A percentile compares a stretch with the other conserved stretches of the same genome.
Evolutionary conservation across 2,329 filamentous ascomycete species (phyloP).

Genomic region (Neurospora crassa): DNA sequence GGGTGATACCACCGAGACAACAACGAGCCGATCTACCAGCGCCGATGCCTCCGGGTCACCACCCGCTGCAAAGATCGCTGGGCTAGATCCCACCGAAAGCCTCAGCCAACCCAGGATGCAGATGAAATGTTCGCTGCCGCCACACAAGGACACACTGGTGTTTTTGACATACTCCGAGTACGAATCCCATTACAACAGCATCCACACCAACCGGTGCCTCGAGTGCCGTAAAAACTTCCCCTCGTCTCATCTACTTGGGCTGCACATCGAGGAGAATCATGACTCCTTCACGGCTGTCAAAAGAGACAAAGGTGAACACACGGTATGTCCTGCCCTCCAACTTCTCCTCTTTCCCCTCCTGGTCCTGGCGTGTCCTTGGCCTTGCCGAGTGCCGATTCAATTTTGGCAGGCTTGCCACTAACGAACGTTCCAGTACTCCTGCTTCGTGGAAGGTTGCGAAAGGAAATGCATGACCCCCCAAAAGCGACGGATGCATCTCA

Average conservation of each 20-base stretch:
- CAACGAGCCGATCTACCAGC: conserved; percentile 1
- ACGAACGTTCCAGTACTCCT: conserved; percentile 53
- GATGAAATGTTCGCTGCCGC: conserved; percentile 77
- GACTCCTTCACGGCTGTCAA: conserved; percentile 66
- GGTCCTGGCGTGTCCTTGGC: too few relatives aligned
- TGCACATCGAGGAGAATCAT: conserved; percentile 89
- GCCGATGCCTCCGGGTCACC: conserved; percentile 7
- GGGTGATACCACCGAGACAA: not conserved
- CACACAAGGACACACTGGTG: conserved; percentile 58
- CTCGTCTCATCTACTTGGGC: conserved; percentile 63
- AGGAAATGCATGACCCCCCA: conserved; percentile 72
- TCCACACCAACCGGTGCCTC: conserved; percentile 74
- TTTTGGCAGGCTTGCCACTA: not conserved
- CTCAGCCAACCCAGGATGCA: conserved; percentile 25
- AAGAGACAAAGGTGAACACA: conserved; percentile 76
- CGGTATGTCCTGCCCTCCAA: conserved; percentile 42
- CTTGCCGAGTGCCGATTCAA: not conserved
- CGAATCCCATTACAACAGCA: conserved; percentile 74
- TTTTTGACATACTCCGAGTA: conserved; percentile 75
- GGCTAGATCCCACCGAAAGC: conserved; percentile 41
- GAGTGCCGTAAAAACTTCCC: conserved; percentile 86
- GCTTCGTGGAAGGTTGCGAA: conserved; percentile 84
- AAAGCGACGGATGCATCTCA: conserved; percentile 79
- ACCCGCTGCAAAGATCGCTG: conserved; percentile 42
- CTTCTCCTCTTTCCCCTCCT: not conserved